Conservation (phyloP, 1,284 basidiomycete genomes). For the Fomitopsis pinicola region DNA sequence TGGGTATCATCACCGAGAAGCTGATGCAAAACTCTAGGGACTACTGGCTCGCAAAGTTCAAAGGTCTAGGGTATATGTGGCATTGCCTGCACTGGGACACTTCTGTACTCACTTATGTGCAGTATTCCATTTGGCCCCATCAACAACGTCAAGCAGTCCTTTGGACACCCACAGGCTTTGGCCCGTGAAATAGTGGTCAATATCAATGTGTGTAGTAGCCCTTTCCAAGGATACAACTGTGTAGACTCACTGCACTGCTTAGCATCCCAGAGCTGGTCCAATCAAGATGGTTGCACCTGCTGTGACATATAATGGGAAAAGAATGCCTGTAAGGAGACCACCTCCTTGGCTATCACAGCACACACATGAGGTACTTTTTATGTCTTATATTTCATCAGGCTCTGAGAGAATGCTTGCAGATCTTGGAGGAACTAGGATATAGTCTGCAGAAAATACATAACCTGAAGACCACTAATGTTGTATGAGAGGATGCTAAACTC, state of each 20-base stretch:
- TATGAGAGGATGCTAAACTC: slow-evolving; percentile 31
- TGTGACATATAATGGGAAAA: slow-evolving; percentile 82
- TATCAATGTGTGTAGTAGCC: slow-evolving; percentile 47
- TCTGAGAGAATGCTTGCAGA: slow-evolving; percentile 32
- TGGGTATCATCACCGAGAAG: slow-evolving; percentile 66
- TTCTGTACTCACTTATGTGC: slow-evolving; percentile 2
- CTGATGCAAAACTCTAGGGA: slow-evolving; percentile 57
- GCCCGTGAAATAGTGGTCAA: slow-evolving; percentile 59
- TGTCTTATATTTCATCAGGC: background rate
- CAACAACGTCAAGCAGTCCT: slow-evolving; percentile 89
- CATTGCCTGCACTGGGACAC: background rate
- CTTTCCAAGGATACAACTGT: background rate
- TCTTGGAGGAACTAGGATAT: slow-evolving; percentile 72
- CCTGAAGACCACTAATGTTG: slow-evolving; percentile 48
- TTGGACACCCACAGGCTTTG: slow-evolving; percentile 85
- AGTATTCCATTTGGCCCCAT: slow-evolving; percentile 91
- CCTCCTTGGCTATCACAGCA: slow-evolving; percentile 87
- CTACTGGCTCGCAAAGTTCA: slow-evolving; percentile 73
- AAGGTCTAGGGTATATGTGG: slow-evolving; percentile 61
- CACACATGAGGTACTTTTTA: slow-evolving; percentile 60
- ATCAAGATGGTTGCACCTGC: slow-evolving; percentile 87
- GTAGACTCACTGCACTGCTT: background rate
- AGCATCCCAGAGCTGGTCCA: slow-evolving; percentile 54
- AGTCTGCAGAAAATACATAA: slow-evolving; percentile 45
- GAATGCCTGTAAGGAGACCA: slow-evolving; percentile 69